Evolutionary conservation across 805 yeast genomes (phyloP).

Genomic region (Spencermartinsiella europaea): DNA sequence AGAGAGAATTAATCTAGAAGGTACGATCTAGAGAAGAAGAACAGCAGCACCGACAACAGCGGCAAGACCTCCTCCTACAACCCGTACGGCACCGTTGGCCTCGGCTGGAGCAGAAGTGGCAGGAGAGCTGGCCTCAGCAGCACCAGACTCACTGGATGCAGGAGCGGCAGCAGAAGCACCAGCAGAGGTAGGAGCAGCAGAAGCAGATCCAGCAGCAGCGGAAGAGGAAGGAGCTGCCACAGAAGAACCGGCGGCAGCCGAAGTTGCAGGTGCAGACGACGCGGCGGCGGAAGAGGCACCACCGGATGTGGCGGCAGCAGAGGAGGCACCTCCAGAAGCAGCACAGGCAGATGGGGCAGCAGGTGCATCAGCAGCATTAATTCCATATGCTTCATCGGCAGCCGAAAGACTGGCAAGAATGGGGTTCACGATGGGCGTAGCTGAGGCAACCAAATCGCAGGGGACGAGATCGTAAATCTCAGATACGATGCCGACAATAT

Average conservation of each 20-base stretch:
- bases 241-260: slow-evolving; percentile 7
- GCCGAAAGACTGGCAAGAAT: slow-evolving; percentile 10
- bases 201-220: slow-evolving; percentile 4
- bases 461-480: slow-evolving; percentile 17
- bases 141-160: slow-evolving; percentile 10
- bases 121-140: slow-evolving; percentile 16
- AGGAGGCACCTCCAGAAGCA: slow-evolving; percentile 2
- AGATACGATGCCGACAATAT: slow-evolving; percentile 21
- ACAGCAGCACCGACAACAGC: slow-evolving; percentile 15
- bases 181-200: slow-evolving; percentile 3
- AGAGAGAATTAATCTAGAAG: too few species aligned
- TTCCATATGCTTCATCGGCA: slow-evolving; percentile 12
- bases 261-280: slow-evolving; percentile 9
- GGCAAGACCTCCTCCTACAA: slow-evolving; percentile 6
- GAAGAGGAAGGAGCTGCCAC: slow-evolving; percentile 8
- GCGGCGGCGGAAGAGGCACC: slow-evolving; percentile 18
- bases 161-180: slow-evolving; percentile 8
- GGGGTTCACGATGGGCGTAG: slow-evolving; percentile 13
- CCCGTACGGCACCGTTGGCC: slow-evolving; percentile 2
- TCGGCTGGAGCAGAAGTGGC: slow-evolving; percentile 10
- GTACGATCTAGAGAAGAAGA: slow-evolving; percentile 9
- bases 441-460: slow-evolving; percentile 14
- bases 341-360: slow-evolving; percentile 3
- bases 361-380: slow-evolving; percentile 2
- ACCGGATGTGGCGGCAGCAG: slow-evolving; percentile 14